These are phyloP conservation scores for Emmonsia crescens DNA, from an alignment of 2,329 filamentous ascomycete species.

Conservation along the genomic window DNA sequence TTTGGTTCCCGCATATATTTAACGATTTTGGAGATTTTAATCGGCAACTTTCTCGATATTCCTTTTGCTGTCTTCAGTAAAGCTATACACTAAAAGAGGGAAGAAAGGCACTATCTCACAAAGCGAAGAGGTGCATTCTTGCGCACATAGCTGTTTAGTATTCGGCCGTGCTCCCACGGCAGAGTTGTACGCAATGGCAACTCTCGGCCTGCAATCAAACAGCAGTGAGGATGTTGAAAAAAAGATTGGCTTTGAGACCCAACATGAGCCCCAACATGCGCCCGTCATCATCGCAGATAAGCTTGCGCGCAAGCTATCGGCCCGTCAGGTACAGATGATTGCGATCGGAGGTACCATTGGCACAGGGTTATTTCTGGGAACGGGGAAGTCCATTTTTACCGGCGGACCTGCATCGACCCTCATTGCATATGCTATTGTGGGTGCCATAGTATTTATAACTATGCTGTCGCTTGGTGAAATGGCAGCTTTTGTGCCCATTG, in stretches of 20 bases:
- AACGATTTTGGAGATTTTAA: not conserved
- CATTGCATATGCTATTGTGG: conserved; percentile 47
- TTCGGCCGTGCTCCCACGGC: not conserved
- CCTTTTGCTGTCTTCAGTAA: not conserved
- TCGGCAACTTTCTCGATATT: not conserved
- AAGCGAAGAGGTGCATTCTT: not conserved
- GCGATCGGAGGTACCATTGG: conserved; percentile 40
- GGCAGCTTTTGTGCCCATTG: conserved; percentile 47
- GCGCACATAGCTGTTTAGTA: not conserved
- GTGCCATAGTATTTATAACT: conserved; percentile 47
- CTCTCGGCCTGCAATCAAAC: not conserved
- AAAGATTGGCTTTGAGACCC: not conserved
- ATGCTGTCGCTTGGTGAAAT: conserved; percentile 52
- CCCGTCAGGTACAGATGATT: conserved; percentile 59
- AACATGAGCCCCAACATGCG: not conserved
- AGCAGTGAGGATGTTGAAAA: conserved; percentile 11
- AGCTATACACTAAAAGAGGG: not conserved
- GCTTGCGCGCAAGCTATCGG: conserved; percentile 45
- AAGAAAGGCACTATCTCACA: not conserved
- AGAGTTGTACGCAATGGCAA: not conserved
- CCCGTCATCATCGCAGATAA: conserved; percentile 31
- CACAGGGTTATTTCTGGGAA: conserved; percentile 53
- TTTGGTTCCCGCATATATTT: not conserved
- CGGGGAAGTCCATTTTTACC: conserved; percentile 48
- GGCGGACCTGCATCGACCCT: conserved; percentile 51